Evolutionary conservation across 164 flowering plant species (phyloP).

Genomic region (Platanus orientalis): DNA sequence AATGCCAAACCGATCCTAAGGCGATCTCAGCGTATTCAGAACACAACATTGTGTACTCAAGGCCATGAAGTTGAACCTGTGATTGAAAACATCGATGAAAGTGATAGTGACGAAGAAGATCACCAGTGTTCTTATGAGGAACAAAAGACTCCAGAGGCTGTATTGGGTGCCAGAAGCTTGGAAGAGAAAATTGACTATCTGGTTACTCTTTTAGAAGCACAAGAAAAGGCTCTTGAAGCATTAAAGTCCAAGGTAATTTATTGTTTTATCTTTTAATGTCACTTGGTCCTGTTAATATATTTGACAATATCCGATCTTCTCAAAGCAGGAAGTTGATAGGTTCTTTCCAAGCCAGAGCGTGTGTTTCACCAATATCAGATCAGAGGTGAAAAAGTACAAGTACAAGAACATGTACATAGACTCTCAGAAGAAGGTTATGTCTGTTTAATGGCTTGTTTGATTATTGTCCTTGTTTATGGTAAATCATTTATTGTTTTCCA

Average conservation of each 20-base stretch:
- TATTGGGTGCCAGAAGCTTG: slow-evolving; percentile 8
- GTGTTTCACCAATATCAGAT: neutral
- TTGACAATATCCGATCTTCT: neutral
- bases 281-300: neutral
- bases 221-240: slow-evolving; percentile 17
- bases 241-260: slow-evolving; percentile 24
- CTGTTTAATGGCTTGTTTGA: neutral
- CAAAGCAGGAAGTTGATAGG: slow-evolving; percentile 11
- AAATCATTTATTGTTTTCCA: neutral
- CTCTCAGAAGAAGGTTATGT: slow-evolving; percentile 41
- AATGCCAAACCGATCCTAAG: slow-evolving; percentile 9
- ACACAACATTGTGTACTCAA: slow-evolving; percentile 2
- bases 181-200: slow-evolving; percentile 31
- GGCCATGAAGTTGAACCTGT: slow-evolving; percentile 18
- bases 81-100: slow-evolving; percentile 22
- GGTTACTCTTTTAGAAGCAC: slow-evolving; percentile 16
- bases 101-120: slow-evolving; percentile 30
- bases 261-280: neutral
- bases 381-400: neutral
- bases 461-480: slow-evolving; percentile 1
- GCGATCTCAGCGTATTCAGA: slow-evolving; percentile 36
- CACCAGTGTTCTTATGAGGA: no score
- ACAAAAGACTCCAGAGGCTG: neutral
- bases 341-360: slow-evolving; percentile 1
- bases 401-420: slow-evolving; percentile 36